Evolutionary conservation across 2,329 filamentous ascomycete species (phyloP).

Genomic region (Trichoderma cornu-damae): DNA sequence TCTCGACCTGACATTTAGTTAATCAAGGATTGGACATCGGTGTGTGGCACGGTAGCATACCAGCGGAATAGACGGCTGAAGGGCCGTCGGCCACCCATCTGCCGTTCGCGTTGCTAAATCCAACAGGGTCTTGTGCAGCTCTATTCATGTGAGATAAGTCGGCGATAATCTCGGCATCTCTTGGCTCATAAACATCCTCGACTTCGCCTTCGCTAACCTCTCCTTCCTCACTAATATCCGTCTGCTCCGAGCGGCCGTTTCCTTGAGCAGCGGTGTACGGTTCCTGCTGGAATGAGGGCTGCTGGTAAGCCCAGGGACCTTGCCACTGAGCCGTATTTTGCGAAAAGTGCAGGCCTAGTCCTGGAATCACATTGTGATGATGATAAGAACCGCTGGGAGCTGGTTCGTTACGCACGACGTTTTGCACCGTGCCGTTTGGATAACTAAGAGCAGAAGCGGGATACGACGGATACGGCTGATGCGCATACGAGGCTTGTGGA

Average conservation of each 20-base stretch:
- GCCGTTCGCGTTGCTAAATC: not conserved
- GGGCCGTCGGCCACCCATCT: not conserved
- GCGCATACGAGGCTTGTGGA: conserved; percentile 19
- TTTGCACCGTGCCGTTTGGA: conserved; percentile 13
- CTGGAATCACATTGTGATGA: conserved; percentile 32
- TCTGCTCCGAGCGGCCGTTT: conserved; percentile 9
- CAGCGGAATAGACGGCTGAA: not conserved
- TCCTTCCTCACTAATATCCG: conserved; percentile 57
- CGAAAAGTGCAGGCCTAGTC: conserved; percentile 30
- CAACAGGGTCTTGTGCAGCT: not conserved
- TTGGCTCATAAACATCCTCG: conserved; percentile 51
- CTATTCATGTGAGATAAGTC: not conserved
- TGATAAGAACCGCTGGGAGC: conserved; percentile 23
- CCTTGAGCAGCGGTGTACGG: not conserved
- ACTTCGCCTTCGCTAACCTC: conserved; percentile 68
- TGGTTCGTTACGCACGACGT: conserved; percentile 15
- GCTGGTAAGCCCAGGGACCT: not conserved
- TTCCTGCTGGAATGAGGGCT: not conserved
- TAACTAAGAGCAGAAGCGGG: conserved; percentile 12
- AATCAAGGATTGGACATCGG: not conserved
- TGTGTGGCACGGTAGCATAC: not conserved
- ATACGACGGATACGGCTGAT: conserved; percentile 23
- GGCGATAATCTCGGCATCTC: conserved; percentile 11
- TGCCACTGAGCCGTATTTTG: conserved; percentile 17
- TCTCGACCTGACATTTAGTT: conserved; percentile 32